Base-by-base conservation (phyloP, 2,329 filamentous ascomycete species). In the Calonectria henricotiae region DNA sequence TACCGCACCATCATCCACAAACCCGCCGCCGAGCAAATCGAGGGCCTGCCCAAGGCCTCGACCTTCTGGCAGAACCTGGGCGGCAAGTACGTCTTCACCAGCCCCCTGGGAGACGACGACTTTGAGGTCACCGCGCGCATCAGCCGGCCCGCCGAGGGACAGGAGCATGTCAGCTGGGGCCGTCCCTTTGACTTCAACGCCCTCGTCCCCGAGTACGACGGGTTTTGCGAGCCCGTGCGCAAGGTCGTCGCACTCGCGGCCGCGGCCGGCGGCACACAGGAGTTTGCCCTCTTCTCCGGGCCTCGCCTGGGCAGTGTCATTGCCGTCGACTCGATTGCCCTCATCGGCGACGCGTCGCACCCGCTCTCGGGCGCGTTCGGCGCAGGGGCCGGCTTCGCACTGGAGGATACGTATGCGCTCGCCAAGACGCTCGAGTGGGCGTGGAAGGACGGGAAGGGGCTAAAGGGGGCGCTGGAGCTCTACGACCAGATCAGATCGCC, bases 261-360 rank as follows among this genome's bases (percentile, higher is more conserved):
- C 0, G 75, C 77, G 1, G 70, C 79, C 3, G 74, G 75, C 0
- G 64, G 72, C 9, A 79, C 79, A 1, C 55, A 78, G 73, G 74
- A 82, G 79, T 73, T 81, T 66, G 73, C 74, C 1, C 73, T 77
- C 8, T 82, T 83, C 61, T 76, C 75, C 0, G 80, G 78, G 0
- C 76, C 76, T 1, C 73, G 80, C 1, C 74, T 83, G 2, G 75
- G 77, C 5, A 74, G 69, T 4, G 74, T 80, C 3, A 75, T 80
- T 11, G 62, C 70, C 2, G 27, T 73, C 1, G 44, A 47, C 9
- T 46, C 63, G 4, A 74, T 89, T 3, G 87, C 85, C 6, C 81
- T 89, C 4, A 83, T 89, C 0, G 88, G 88, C 9, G 88, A 90
- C 71, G 84, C 87, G 0, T 89, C 86, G 1, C 88, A 90, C 75